Conservation (phyloP, 2,329 filamentous ascomycete genomes). For the Graphiopsis chlorocephala region DNA sequence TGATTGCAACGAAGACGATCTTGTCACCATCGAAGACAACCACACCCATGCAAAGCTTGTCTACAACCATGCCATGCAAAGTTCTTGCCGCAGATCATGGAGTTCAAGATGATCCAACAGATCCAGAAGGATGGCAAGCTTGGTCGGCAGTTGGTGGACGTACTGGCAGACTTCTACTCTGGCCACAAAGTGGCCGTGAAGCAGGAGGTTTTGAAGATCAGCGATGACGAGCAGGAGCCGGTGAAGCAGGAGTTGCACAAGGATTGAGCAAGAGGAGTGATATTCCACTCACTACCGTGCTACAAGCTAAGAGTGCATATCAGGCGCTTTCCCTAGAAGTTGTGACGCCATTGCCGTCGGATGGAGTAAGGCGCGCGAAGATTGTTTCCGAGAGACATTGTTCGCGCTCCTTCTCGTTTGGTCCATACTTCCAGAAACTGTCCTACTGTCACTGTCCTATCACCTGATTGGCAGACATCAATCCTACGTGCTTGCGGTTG, state of each 20-base stretch:
- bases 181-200: background rate
- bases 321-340: no score
- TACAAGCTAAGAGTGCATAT: no score
- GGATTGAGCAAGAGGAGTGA: background rate
- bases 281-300: background rate
- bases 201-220: background rate
- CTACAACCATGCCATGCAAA: conserved; percentile 3
- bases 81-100: background rate
- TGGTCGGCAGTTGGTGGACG: background rate
- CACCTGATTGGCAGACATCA: no score
- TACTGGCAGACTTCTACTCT: background rate
- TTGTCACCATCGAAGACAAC: background rate
- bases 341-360: no score
- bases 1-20: background rate
- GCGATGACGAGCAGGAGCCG: background rate
- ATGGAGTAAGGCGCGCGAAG: no score
- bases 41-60: background rate
- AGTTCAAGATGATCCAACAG: background rate
- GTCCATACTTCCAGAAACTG: no score
- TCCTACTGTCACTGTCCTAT: no score
- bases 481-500: no score
- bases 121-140: background rate
- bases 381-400: no score
- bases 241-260: background rate
- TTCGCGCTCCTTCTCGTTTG: no score